phyloP scores from a whole-genome alignment of 176 grass and related monocot species.

The Bromus sterilis region DNA sequence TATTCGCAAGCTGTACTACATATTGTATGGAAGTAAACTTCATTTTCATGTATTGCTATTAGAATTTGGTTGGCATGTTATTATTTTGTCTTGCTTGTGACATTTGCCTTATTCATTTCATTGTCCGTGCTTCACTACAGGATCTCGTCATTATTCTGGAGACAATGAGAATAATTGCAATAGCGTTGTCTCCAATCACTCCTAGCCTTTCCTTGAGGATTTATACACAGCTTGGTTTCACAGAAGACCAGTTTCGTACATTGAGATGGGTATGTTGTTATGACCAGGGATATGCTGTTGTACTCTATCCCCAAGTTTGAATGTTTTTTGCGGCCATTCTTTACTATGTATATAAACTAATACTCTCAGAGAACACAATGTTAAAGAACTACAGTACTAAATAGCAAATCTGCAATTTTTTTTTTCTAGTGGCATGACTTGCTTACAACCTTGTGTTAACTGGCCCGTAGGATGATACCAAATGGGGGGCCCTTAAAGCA shows the following conservation, averaged over 20 bases:
- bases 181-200: conserved; percentile 67
- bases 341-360: neutral
- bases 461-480: conserved; percentile 57
- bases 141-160: conserved; percentile 96
- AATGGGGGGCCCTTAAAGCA: conserved; percentile 82
- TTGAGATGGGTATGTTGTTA: conserved; percentile 71
- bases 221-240: conserved; percentile 80
- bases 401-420: neutral
- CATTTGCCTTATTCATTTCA: neutral
- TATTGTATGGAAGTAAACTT: neutral
- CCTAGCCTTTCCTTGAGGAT: conserved; percentile 83
- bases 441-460: conserved; percentile 11
- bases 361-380: neutral
- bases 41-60: neutral
- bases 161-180: conserved; percentile 87
- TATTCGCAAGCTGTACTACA: neutral
- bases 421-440: neutral
- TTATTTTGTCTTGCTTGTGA: neutral
- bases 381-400: neutral
- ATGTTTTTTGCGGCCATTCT: neutral
- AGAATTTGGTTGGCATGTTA: neutral
- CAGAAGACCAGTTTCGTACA: conserved; percentile 62
- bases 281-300: conserved; percentile 4
- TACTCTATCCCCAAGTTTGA: neutral
- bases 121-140: conserved; percentile 36